These are phyloP conservation scores for Barbarea vulgaris DNA, from an alignment of 345 rosid species.

Conservation along the genomic window DNA sequence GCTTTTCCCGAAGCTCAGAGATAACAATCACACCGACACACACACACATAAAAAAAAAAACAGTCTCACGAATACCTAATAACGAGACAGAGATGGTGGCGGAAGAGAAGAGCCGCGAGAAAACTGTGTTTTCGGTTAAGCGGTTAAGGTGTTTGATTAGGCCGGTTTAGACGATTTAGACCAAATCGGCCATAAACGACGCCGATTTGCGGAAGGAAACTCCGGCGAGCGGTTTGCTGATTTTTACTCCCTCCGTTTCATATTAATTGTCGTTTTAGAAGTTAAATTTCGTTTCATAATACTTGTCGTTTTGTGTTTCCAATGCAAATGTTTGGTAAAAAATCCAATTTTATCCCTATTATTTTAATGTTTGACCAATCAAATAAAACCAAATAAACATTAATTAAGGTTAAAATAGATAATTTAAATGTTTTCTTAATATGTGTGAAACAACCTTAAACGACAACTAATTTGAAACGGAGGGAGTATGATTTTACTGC, in stretches of 20 bases:
- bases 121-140: not conserved
- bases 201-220: not conserved
- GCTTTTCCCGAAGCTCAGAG: not conserved
- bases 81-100: conserved; percentile 29
- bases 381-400: too few relatives aligned
- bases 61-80: conserved; percentile 16
- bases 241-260: too few relatives aligned
- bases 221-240: not conserved
- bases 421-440: too few relatives aligned
- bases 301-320: too few relatives aligned
- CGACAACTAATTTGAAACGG: too few relatives aligned
- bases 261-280: too few relatives aligned
- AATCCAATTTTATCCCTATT: too few relatives aligned
- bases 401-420: too few relatives aligned
- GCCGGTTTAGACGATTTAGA: not conserved
- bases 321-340: too few relatives aligned
- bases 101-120: conserved; percentile 22
- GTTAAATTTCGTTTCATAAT: too few relatives aligned
- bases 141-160: not conserved
- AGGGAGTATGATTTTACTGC: not conserved
- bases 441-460: too few relatives aligned
- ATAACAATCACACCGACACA: not conserved
- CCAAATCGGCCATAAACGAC: not conserved
- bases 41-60: not conserved
- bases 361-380: too few relatives aligned